Percentiles rank a stretch among this genome's conserved stretches.
These are phyloP conservation scores for Lactarius indigo DNA, from an alignment of 768 basidiomycete genomes.

Conservation along the genomic window DNA sequence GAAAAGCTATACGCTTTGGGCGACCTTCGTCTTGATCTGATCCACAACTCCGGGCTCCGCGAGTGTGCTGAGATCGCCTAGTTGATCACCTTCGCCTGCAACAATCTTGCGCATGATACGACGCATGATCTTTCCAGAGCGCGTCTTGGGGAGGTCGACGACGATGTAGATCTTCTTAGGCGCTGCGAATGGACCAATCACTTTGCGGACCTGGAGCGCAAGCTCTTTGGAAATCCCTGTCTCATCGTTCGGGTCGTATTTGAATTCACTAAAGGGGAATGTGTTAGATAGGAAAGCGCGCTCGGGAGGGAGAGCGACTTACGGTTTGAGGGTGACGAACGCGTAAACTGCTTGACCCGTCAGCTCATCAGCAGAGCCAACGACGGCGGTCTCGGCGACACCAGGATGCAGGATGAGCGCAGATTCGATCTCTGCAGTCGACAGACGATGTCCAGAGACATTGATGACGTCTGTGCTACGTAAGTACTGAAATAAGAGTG, in stretches of 20 bases:
- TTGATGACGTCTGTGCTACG: constrained; percentile 83
- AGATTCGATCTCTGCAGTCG: constrained; percentile 97
- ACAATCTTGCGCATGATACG: constrained; percentile 96
- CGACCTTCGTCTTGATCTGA: constrained; percentile 76
- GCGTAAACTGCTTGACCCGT: constrained; percentile 94
- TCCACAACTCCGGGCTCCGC: constrained; percentile 89
- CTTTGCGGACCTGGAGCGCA: constrained; percentile 91
- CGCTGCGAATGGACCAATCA: constrained; percentile 95
- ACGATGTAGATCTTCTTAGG: constrained; percentile 91
- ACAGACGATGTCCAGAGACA: constrained; percentile 94
- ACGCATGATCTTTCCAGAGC: constrained; percentile 97
- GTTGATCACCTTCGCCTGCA: constrained; percentile 89
- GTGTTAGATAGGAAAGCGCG: not conserved
- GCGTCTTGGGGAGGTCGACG: constrained; percentile 86
- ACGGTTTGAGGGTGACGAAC: constrained; percentile 95
- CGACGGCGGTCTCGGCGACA: constrained; percentile 94
- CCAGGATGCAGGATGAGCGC: constrained; percentile 93
- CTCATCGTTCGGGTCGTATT: constrained; percentile 69
- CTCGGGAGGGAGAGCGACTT: constrained; percentile 32
- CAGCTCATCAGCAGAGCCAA: constrained; percentile 81
- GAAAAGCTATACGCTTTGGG: constrained; percentile 26
- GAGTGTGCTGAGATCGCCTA: constrained; percentile 91
- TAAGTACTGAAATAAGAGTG: constrained; percentile 2
- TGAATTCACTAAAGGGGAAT: constrained; percentile 59
- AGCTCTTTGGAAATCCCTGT: constrained; percentile 77